Conservation (phyloP, 345 rosid genomes). For the Populus deltoides region DNA sequence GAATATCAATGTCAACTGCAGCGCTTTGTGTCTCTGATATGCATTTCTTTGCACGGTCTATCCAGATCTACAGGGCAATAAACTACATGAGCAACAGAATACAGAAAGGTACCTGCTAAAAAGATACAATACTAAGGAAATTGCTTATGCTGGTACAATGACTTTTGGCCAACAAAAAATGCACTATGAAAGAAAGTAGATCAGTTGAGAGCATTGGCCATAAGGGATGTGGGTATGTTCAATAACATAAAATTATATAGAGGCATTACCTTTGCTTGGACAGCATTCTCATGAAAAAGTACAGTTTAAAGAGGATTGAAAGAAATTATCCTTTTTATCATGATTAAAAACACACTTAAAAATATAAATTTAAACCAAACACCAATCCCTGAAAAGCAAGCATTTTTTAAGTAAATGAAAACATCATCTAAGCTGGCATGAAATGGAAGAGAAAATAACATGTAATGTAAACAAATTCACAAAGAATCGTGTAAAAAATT, state of each 20-base stretch:
- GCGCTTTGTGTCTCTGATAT: conserved; percentile 36
- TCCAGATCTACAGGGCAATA: conserved; percentile 50
- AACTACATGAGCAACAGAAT: conserved; percentile 14
- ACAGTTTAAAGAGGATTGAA: neutral
- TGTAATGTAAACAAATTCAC: no score
- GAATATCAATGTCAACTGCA: conserved; percentile 51
- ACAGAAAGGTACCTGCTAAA: neutral
- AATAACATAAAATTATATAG: neutral
- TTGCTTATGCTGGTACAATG: neutral
- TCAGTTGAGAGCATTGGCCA: neutral
- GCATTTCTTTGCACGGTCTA: conserved; percentile 48
- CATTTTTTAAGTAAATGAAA: neutral
- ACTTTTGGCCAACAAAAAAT: neutral
- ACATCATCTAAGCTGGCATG: neutral
- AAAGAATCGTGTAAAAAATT: no score
- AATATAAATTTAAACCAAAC: neutral
- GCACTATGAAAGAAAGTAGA: neutral
- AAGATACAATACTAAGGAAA: neutral
- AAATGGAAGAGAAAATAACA: neutral
- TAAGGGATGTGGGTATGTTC: neutral
- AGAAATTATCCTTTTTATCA: neutral
- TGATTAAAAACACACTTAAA: neutral
- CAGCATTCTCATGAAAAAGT: neutral
- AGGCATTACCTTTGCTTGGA: neutral
- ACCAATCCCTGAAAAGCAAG: neutral